These are phyloP conservation scores for Saturnispora sekii DNA, from an alignment of 805 yeast species.

Conservation along the genomic window DNA sequence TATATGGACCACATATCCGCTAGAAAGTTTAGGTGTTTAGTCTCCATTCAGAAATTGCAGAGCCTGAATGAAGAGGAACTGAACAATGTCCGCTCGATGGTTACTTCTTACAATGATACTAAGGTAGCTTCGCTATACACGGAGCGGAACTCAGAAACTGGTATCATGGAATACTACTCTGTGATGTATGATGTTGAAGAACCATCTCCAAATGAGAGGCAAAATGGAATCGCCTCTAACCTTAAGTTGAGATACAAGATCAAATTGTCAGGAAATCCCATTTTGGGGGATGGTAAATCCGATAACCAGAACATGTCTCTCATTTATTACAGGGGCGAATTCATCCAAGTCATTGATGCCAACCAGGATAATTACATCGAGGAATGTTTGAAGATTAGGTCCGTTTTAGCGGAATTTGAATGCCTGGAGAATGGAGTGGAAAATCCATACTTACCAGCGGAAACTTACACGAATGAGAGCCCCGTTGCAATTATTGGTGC, in stretches of 20 bases:
- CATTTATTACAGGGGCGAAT: conserved; percentile 86
- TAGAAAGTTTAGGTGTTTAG: conserved; percentile 69
- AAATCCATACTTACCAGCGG: conserved; percentile 47
- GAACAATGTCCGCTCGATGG: conserved; percentile 55
- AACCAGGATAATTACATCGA: conserved; percentile 94
- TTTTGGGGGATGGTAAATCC: conserved; percentile 92
- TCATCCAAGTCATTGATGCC: conserved; percentile 90
- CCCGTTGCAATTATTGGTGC: conserved; percentile 95
- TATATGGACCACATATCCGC: conserved; percentile 66
- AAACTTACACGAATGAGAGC: conserved; percentile 29
- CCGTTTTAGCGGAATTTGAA: conserved; percentile 85
- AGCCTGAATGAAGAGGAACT: conserved; percentile 55
- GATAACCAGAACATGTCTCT: conserved; percentile 89
- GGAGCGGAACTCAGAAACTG: conserved; percentile 34
- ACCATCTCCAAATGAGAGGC: conserved; percentile 40
- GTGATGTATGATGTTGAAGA: conserved; percentile 53
- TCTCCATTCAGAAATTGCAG: conserved; percentile 81
- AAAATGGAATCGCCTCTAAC: conserved; percentile 21
- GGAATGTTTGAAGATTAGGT: conserved; percentile 84
- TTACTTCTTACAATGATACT: conserved; percentile 65
- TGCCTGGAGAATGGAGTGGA: conserved; percentile 42
- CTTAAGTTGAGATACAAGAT: conserved; percentile 44
- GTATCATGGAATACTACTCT: conserved; percentile 41
- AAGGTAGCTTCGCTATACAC: conserved; percentile 46
- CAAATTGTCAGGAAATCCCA: conserved; percentile 87